phyloP scores from a whole-genome alignment of 202 grass and related monocot species.

The Digitaria exilis region DNA sequence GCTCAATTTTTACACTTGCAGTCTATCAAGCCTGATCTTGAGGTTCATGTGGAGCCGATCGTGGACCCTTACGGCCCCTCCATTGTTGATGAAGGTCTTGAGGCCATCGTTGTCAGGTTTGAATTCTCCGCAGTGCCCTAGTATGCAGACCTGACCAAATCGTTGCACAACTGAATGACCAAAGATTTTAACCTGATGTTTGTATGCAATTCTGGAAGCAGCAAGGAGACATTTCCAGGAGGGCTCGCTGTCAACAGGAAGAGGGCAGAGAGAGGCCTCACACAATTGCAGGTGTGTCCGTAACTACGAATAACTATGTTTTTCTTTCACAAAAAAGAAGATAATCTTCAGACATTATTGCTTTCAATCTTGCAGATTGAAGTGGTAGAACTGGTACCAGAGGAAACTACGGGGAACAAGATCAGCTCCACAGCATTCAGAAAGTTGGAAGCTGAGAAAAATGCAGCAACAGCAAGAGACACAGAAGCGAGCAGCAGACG shows the following conservation, averaged over 20 bases:
- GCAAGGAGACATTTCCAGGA: conserved; percentile 90
- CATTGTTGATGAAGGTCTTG: conserved; percentile 62
- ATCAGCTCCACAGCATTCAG: conserved; percentile 85
- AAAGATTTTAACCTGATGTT: neutral
- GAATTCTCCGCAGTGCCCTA: neutral
- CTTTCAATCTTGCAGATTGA: conserved; percentile 49
- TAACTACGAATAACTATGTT: neutral
- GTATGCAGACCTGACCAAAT: neutral
- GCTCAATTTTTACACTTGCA: conserved; percentile 26
- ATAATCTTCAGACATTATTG: neutral
- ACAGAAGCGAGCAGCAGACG: neutral
- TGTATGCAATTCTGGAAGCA: conserved; percentile 26
- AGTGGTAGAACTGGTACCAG: conserved; percentile 79
- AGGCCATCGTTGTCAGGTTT: conserved; percentile 93
- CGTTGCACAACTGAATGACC: too few relatives aligned
- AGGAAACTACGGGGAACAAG: conserved; percentile 68
- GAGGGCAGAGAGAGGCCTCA: conserved; percentile 76
- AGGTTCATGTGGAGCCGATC: conserved; percentile 71
- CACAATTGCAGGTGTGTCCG: conserved; percentile 60
- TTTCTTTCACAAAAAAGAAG: neutral
- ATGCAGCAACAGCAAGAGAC: neutral
- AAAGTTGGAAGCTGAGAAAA: conserved; percentile 68
- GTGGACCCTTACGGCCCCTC: conserved; percentile 84
- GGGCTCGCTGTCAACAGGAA: conserved; percentile 82
- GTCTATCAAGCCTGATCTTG: conserved; percentile 71